Base-by-base conservation (phyloP, 169 alveolate genomes). In the Plasmodium cynomolgi region DNA sequence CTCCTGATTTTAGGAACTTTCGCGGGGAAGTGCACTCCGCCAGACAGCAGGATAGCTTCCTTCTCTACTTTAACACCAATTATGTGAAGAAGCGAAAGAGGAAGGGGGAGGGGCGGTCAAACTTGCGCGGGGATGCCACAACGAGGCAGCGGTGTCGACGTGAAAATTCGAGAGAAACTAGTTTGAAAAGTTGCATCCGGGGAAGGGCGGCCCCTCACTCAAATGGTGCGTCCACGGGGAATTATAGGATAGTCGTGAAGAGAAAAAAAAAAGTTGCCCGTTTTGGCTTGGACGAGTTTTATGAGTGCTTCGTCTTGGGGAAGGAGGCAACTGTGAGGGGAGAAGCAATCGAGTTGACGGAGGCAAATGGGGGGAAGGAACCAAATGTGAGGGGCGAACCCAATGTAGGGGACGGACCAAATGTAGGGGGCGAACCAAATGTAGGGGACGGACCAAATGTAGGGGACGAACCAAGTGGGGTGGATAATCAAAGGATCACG, bases 61-160 rank as follows among this genome's bases (percentile, higher is more conserved):
- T 77, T 23, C 23, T 85, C 20, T 85, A 85, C 62, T 77, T 85
- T 33, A 79, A 85, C 47, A 23, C 54, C 41, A 85, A 85, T 74
- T 77, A 85, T 85, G 68, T 85, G 77, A 85, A 58, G 72, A 54
- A 71, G 75, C 20, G 23, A 29, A 13, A 68, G 47, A 20, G 7
- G n/a, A 56, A 13, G n/a, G 20, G 77, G 37, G 6, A 68, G 7
- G 9, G 37, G 0, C 3, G 6, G 5, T 20, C 26, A 29, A 29
- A 20, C 15, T 6, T 1, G 77, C 13, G 31, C 20, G 15, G 15
- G 3, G 37, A 68, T 2, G 37, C 7, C 77, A 23, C 39, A n/a
- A 26, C 37, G 17, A 8, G 7, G 37, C n/a, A 29, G 5, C 15
- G 1, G 1, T 29, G 31, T 26, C 34, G 39, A 68, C n/a, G 15